These are phyloP conservation scores for Annulohypoxylon moriforme DNA, from an alignment of 495 filamentous ascomycete genomes.

Conservation along the genomic window DNA sequence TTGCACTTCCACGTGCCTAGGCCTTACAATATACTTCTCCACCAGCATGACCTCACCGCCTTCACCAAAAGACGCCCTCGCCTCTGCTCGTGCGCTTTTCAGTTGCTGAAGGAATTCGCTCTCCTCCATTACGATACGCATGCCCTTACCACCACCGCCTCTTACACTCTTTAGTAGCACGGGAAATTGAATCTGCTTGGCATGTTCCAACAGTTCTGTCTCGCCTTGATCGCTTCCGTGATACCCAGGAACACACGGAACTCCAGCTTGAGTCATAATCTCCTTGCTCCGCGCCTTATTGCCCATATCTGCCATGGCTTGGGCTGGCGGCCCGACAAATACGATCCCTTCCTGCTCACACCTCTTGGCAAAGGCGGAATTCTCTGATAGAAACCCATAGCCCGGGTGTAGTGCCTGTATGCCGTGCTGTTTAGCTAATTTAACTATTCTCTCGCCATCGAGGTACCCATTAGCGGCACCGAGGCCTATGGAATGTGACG, in stretches of 20 bases:
- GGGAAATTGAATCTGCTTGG: constrained; percentile 85
- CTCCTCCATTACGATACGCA: constrained; percentile 85
- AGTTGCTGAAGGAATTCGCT: constrained; percentile 85
- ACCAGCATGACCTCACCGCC: constrained; percentile 88
- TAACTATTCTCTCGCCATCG: constrained; percentile 91
- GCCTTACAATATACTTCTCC: constrained; percentile 95
- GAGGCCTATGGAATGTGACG: constrained; percentile 83
- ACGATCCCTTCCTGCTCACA: constrained; percentile 91
- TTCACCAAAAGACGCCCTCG: constrained; percentile 91
- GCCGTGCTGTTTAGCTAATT: constrained; percentile 82
- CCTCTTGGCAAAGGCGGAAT: constrained; percentile 87
- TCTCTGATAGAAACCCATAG: constrained; percentile 98
- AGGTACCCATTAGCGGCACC: constrained; percentile 86
- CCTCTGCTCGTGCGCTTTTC: constrained; percentile 88
- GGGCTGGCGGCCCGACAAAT: constrained; percentile 93
- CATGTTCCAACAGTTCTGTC: constrained; percentile 74
- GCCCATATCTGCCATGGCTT: constrained; percentile 97
- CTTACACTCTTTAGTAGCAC: constrained; percentile 97
- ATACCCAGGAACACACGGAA: constrained; percentile 96
- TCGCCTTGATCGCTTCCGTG: constrained; percentile 88
- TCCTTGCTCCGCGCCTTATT: constrained; percentile 92
- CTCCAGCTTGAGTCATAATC: constrained; percentile 93
- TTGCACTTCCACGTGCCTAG: constrained; percentile 97
- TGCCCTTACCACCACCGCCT: constrained; percentile 97
- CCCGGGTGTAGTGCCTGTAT: constrained; percentile 94